Conservation (phyloP, 2,329 filamentous ascomycete species). For the Ustulina deusta region DNA sequence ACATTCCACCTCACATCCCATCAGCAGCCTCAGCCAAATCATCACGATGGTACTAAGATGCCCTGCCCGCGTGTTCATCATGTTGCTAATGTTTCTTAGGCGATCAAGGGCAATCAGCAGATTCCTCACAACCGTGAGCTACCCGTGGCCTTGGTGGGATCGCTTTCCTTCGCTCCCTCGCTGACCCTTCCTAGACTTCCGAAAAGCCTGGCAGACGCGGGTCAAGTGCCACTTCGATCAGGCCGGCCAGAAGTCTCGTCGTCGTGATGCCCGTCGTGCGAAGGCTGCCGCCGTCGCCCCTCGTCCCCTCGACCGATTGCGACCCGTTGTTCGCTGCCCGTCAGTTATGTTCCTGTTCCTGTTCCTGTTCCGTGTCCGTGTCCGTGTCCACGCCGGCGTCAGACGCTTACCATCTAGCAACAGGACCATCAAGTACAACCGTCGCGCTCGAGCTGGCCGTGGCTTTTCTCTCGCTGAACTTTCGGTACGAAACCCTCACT, state of each 20-base stretch:
- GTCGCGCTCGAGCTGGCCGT: conserved; percentile 2
- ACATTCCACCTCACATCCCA: background rate
- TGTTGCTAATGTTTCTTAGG: background rate
- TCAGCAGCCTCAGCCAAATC: background rate
- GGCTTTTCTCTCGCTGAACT: background rate
- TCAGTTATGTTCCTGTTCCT: background rate
- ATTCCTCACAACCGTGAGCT: conserved; percentile 1
- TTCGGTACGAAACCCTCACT: background rate
- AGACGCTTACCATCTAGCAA: background rate
- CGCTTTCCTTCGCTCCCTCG: background rate
- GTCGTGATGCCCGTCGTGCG: conserved; percentile 1
- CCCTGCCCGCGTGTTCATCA: background rate
- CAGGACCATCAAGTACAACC: background rate
- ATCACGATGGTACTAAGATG: background rate
- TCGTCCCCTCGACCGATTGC: background rate
- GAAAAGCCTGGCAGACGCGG: background rate
- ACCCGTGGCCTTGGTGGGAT: background rate
- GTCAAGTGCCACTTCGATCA: conserved; percentile 3
- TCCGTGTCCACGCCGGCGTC: background rate
- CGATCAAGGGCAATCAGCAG: background rate
- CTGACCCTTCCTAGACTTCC: background rate
- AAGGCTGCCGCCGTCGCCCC: background rate
- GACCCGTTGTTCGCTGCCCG: conserved; percentile 2
- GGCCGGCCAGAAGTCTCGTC: background rate
- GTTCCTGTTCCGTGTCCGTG: too few species aligned